Percentiles rank a stretch among this genome's conserved stretches.
Evolutionary conservation across 148 eudicot genomes (phyloP).

Genomic region (Vaccinium darrowii): DNA sequence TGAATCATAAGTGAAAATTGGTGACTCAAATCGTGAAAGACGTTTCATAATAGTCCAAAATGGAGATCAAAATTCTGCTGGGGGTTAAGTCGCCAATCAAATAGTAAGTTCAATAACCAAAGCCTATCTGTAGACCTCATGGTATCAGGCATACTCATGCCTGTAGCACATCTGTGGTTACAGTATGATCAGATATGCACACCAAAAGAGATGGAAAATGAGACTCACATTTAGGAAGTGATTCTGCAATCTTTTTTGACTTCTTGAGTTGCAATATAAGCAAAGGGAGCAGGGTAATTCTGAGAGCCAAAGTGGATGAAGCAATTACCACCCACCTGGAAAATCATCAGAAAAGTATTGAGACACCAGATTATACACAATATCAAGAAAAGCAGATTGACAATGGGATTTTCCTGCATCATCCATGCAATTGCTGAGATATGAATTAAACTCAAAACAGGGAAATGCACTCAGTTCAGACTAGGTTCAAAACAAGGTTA

Average conservation of each 20-base stretch:
- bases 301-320: conserved; percentile 66
- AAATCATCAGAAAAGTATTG: conserved; percentile 1
- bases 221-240: conserved; percentile 75
- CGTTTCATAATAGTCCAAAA: background rate
- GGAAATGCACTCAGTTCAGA: background rate
- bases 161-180: background rate
- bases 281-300: conserved; percentile 62
- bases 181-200: background rate
- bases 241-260: conserved; percentile 48
- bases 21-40: background rate
- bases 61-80: background rate
- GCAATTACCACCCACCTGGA: conserved; percentile 75
- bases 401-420: background rate
- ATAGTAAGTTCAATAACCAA: background rate
- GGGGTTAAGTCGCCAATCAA: background rate
- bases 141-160: no score
- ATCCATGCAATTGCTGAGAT: background rate
- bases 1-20: background rate
- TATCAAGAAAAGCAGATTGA: background rate
- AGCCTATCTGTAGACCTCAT: background rate
- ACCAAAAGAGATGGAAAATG: background rate
- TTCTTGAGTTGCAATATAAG: conserved; percentile 64
- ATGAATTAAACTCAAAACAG: background rate
- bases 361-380: background rate
- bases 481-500: background rate